These are phyloP conservation scores for Rhododendron griersonianum DNA, from an alignment of 148 eudicot species.

Conservation along the genomic window DNA sequence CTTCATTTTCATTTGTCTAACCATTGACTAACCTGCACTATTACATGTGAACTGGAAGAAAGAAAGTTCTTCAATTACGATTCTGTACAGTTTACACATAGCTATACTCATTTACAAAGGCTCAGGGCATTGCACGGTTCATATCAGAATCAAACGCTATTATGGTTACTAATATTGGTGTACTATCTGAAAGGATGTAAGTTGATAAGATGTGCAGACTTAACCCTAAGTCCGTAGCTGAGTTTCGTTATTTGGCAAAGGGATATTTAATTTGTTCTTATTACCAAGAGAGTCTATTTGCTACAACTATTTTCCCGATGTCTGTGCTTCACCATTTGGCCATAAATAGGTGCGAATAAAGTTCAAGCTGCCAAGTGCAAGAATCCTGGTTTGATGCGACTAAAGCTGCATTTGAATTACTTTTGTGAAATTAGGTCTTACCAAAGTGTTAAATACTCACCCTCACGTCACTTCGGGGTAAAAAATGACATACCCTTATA, in stretches of 20 bases:
- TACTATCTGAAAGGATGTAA: neutral
- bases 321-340: neutral
- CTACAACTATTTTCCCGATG: neutral
- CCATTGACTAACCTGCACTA: neutral
- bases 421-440: neutral
- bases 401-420: neutral
- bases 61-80: neutral
- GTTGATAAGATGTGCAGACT: neutral
- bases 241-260: neutral
- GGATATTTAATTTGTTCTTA: neutral
- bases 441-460: conserved; percentile 3
- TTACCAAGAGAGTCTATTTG: neutral
- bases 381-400: neutral
- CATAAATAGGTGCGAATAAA: neutral
- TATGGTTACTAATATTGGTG: neutral
- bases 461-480: neutral
- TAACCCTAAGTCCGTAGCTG: neutral
- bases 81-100: neutral
- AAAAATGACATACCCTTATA: neutral
- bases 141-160: neutral
- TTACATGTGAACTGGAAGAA: neutral
- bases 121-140: neutral
- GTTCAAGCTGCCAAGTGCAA: neutral
- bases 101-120: neutral
- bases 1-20: neutral